phyloP scores from a whole-genome alignment of 352 stramenopile genomes.

The Bremia lactucae region DNA sequence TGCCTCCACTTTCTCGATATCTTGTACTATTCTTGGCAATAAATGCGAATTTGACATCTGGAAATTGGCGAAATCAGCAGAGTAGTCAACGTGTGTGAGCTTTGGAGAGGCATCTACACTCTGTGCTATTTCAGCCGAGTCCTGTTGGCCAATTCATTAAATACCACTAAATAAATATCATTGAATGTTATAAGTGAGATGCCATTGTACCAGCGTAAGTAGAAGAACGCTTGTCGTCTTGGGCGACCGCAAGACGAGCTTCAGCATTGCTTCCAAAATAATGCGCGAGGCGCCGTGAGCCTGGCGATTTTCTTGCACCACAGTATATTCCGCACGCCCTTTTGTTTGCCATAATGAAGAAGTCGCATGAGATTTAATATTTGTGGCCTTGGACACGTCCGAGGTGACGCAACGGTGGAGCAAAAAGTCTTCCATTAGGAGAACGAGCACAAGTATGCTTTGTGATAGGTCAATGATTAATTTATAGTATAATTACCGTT shows the following conservation, averaged over 20 bases:
- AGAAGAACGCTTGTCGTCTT: slow-evolving; percentile 29
- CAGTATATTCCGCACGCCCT: slow-evolving; percentile 36
- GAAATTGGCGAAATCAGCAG: slow-evolving; percentile 19
- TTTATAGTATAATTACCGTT: background rate
- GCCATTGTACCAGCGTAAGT: slow-evolving; percentile 33
- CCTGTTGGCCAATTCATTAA: too few relatives aligned
- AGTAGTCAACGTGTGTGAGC: slow-evolving; percentile 35
- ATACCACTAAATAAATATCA: too few relatives aligned
- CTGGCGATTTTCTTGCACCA: slow-evolving; percentile 56
- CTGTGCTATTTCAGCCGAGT: slow-evolving; percentile 14
- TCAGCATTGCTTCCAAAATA: slow-evolving; percentile 38
- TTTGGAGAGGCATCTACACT: slow-evolving; percentile 18
- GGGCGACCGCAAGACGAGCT: slow-evolving; percentile 10
- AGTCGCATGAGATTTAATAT: background rate
- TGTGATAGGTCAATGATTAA: slow-evolving; percentile 3
- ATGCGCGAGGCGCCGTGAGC: slow-evolving; percentile 41
- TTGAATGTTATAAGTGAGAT: too few relatives aligned
- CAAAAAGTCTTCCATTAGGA: slow-evolving; percentile 55
- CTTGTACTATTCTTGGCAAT: slow-evolving; percentile 15
- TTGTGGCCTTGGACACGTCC: slow-evolving; percentile 13
- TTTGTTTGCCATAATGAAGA: slow-evolving; percentile 18
- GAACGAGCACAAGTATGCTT: slow-evolving; percentile 3
- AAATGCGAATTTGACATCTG: slow-evolving; percentile 10
- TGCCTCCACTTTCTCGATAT: slow-evolving; percentile 18
- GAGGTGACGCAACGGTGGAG: slow-evolving; percentile 56